Base-by-base conservation (phyloP, 2,329 filamentous ascomycete species). In the Leptodontidium sp. region DNA sequence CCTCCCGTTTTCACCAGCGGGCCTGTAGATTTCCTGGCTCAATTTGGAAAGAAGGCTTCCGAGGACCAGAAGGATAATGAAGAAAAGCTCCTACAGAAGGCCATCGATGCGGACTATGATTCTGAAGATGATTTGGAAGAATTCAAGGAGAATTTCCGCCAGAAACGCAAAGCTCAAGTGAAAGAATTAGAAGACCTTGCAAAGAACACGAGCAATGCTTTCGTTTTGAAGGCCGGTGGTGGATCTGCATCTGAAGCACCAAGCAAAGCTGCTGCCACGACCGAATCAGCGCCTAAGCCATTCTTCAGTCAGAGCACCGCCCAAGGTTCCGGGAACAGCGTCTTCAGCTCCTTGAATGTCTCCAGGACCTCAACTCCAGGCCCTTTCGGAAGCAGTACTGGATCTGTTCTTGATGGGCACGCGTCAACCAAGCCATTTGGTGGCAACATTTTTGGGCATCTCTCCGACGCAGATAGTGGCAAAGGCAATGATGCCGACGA, bases 371-470 rank as follows among this genome's bases (percentile, higher is more conserved):
- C 76, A 32, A 77, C 74, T 35, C 75, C 76, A 45, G 73, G 66
- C n/a, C 50, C 68, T n/a, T 65, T 71, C 38, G 69, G 70, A 64
- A 73, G 70, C 49, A 49, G 59, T 49, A 67, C 65, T 45, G 73
- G 73, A 43, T 77, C 76, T 21, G 72, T 78, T 45, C 68, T 77
- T 32, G 75, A 75, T 61, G 69, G 70, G 15, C 68, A 71, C 69
- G 65, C 66, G n/a, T 55, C 72, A 14, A 70, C 68, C 24, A 75
- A 76, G 43, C 66, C 70, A n/a, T 70, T 72, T 66, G 61, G 65
- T 52, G 74, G 78, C 57, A 89, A 90, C 74, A 88, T 89, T 61
- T 90, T 90, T 74, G 84, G 84, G 29, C 86, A 89, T 72, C 81
- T 90, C 8, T 89, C 87, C 1, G 86, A 87, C 74, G 81, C 80